Evolutionary conservation across 306 rosid genomes (phyloP).

Genomic region (Inga laurina): DNA sequence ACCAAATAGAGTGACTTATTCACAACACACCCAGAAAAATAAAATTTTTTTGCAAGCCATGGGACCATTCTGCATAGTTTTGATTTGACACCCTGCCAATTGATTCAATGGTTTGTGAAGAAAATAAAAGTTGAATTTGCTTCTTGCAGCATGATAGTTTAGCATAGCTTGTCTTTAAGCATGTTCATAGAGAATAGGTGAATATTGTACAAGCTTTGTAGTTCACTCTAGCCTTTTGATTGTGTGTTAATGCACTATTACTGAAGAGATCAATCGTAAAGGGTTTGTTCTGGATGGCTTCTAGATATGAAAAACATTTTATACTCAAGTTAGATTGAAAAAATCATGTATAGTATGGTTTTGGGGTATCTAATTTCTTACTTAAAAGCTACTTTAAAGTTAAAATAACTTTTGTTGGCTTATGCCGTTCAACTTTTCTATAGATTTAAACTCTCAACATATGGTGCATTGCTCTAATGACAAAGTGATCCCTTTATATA

Average conservation of each 20-base stretch:
- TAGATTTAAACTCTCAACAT: too few relatives aligned
- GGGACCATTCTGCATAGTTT: not conserved
- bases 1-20: not conserved
- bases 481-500: too few relatives aligned
- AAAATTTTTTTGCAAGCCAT: not conserved
- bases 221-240: not conserved
- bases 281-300: too few relatives aligned
- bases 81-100: not conserved
- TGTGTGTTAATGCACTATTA: not conserved
- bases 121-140: not conserved
- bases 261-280: not conserved
- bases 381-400: too few relatives aligned
- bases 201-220: not conserved
- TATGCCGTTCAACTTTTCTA: too few relatives aligned
- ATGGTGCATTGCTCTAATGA: too few relatives aligned
- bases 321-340: too few relatives aligned
- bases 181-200: not conserved
- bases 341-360: too few relatives aligned
- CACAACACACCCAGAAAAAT: not conserved
- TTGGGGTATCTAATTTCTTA: too few relatives aligned
- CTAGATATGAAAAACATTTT: too few relatives aligned
- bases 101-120: not conserved
- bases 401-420: too few relatives aligned
- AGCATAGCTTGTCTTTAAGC: not conserved
- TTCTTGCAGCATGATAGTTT: not conserved